Conservation (phyloP, 768 basidiomycete species). For the Astraeus odoratus region DNA sequence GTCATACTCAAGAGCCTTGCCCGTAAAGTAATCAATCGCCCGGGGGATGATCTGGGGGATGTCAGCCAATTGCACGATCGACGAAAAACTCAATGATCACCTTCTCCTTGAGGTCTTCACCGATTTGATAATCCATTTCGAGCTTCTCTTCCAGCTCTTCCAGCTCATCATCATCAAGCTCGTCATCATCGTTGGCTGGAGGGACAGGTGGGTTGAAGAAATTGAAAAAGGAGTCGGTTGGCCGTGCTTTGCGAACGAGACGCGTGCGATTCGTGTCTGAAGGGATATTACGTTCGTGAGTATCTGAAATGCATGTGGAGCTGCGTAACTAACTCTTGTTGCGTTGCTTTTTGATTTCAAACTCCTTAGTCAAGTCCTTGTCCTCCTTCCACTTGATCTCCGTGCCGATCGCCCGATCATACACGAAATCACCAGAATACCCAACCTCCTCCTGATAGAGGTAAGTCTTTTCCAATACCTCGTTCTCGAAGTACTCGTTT, state of each 20-base stretch:
- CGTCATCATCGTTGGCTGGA: slow-evolving; percentile 62
- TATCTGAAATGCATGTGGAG: neutral
- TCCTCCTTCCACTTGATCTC: slow-evolving; percentile 97
- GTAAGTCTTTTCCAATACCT: slow-evolving; percentile 86
- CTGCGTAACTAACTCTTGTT: slow-evolving; percentile 75
- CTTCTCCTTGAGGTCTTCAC: slow-evolving; percentile 97
- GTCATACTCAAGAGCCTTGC: slow-evolving; percentile 88
- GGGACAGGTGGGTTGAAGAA: slow-evolving; percentile 86
- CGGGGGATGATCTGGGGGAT: slow-evolving; percentile 76
- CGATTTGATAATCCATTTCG: slow-evolving; percentile 96
- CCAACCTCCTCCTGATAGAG: slow-evolving; percentile 87
- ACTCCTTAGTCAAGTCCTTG: slow-evolving; percentile 94
- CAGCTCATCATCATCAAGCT: slow-evolving; percentile 77
- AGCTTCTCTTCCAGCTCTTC: slow-evolving; percentile 90
- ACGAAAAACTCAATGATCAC: slow-evolving; percentile 31
- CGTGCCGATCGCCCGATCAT: slow-evolving; percentile 88
- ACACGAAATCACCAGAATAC: slow-evolving; percentile 96
- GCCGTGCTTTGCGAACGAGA: slow-evolving; percentile 77
- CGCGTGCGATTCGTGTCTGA: slow-evolving; percentile 80
- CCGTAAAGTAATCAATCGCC: slow-evolving; percentile 96
- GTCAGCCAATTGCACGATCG: neutral
- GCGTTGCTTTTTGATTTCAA: slow-evolving; percentile 98
- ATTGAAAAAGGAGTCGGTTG: slow-evolving; percentile 97
- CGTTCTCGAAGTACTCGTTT: slow-evolving; percentile 88
- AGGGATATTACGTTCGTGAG: slow-evolving; percentile 3